A percentile compares a stretch with the other conserved stretches of the same genome.
phyloP scores from a whole-genome alignment of 176 grass and related monocot species.

The Guadua angustifolia region DNA sequence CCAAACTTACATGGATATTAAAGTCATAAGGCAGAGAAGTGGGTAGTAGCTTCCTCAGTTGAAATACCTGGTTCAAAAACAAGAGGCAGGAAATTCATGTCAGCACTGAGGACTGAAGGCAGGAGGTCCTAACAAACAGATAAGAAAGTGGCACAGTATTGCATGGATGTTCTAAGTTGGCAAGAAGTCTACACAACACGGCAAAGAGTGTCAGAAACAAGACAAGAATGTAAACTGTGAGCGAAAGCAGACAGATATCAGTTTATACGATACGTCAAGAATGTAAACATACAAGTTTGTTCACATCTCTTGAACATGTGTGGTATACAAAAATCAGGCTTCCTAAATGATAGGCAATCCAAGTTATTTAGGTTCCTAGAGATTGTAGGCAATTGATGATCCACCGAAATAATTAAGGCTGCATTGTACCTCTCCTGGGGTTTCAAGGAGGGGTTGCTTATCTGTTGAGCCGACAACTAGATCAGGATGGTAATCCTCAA shows the following conservation, averaged over 20 bases:
- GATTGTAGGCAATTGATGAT: constrained; percentile 32
- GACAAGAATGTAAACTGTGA: constrained; percentile 18
- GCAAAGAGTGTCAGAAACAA: not conserved
- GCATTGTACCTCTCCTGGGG: constrained; percentile 79
- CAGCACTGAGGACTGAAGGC: not conserved
- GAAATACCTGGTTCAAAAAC: constrained; percentile 73
- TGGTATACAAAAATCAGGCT: not conserved
- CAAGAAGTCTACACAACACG: not conserved
- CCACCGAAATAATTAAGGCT: not conserved
- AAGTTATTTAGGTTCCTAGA: constrained; percentile 9
- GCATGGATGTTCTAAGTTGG: not conserved
- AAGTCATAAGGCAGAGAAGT: constrained; percentile 92
- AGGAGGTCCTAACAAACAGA: constrained; percentile 26
- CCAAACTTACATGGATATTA: constrained; percentile 95
- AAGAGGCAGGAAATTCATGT: constrained; percentile 37
- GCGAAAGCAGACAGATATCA: not conserved
- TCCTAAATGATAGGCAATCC: not conserved
- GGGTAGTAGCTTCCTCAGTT: constrained; percentile 91
- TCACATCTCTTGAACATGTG: not conserved
- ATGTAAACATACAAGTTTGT: not conserved
- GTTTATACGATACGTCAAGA: not conserved
- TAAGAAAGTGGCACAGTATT: not conserved
- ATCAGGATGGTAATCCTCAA: constrained; percentile 62
- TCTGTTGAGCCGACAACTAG: constrained; percentile 76
- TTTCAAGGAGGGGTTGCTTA: constrained; percentile 91